A percentile compares a stretch with the other conserved stretches of the same genome.
Conservation (phyloP, 805 yeast genomes). For the Nakazawaea siamensis region DNA sequence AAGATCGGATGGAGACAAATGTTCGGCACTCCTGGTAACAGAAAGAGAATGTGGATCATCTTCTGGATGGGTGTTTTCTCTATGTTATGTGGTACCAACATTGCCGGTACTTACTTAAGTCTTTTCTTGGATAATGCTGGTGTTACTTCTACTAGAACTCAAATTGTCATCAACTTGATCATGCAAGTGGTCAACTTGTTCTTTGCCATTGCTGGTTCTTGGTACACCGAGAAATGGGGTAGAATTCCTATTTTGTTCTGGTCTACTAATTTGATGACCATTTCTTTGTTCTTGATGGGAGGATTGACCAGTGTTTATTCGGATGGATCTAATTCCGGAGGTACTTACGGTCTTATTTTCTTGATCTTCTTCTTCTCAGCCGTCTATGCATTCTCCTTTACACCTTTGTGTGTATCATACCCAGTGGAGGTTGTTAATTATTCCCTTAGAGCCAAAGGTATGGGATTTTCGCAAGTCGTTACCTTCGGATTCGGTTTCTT, state of each 20-base stretch:
- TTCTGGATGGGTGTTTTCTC: conserved; percentile 21
- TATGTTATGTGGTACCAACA: conserved; percentile 19
- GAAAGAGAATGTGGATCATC: conserved; percentile 19
- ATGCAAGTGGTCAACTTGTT: conserved; percentile 16
- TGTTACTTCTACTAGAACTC: conserved; percentile 15
- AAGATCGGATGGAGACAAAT: conserved; percentile 18
- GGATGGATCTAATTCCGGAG: conserved; percentile 15
- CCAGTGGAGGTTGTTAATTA: conserved; percentile 19
- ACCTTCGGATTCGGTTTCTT: conserved; percentile 18
- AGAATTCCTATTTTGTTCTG: conserved; percentile 16
- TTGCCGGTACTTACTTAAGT: conserved; percentile 24
- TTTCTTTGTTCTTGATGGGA: conserved; percentile 19
- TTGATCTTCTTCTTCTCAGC: conserved; percentile 17
- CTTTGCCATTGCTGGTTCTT: conserved; percentile 18
- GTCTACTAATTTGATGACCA: conserved; percentile 18
- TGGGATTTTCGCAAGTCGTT: conserved; percentile 18
- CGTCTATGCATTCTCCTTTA: conserved; percentile 18
- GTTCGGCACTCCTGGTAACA: conserved; percentile 16
- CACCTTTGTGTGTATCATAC: conserved; percentile 19
- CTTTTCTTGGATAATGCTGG: conserved; percentile 22
- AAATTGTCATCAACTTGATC: conserved; percentile 20
- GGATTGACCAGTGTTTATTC: conserved; percentile 16
- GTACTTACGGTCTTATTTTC: conserved; percentile 18
- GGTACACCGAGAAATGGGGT: conserved; percentile 18
- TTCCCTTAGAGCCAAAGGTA: conserved; percentile 19